These are phyloP conservation scores for Paraleonurus japonicus DNA, from an alignment of 257 asterid species.

Conservation along the genomic window DNA sequence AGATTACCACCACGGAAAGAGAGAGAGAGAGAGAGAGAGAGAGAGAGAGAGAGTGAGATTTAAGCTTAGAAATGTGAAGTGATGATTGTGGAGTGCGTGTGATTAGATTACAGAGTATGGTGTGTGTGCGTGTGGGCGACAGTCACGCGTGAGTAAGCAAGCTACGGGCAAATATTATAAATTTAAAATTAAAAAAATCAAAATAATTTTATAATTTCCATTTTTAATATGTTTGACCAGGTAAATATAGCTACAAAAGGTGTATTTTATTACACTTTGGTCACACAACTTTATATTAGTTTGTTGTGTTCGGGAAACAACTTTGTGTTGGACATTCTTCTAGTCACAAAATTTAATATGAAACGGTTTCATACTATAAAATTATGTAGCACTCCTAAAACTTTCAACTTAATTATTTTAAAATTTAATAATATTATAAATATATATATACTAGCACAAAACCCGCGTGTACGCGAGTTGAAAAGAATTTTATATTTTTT, in stretches of 20 bases:
- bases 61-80: background rate
- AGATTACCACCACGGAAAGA: no score
- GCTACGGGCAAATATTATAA: background rate
- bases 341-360: no score
- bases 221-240: background rate
- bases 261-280: background rate
- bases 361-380: no score
- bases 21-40: background rate
- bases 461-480: no score
- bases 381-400: no score
- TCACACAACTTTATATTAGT: background rate
- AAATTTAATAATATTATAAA: no score
- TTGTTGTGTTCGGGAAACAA: background rate
- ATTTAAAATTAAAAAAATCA: no score
- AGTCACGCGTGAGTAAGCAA: background rate
- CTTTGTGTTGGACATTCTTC: background rate
- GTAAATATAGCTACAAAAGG: background rate
- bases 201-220: background rate
- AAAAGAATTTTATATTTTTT: no score
- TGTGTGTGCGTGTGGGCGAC: background rate
- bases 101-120: background rate
- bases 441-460: no score
- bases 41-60: background rate
- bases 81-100: background rate
- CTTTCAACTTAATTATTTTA: no score